Conservation (phyloP, 768 basidiomycete species). For the Tricholoma saponaceum region DNA sequence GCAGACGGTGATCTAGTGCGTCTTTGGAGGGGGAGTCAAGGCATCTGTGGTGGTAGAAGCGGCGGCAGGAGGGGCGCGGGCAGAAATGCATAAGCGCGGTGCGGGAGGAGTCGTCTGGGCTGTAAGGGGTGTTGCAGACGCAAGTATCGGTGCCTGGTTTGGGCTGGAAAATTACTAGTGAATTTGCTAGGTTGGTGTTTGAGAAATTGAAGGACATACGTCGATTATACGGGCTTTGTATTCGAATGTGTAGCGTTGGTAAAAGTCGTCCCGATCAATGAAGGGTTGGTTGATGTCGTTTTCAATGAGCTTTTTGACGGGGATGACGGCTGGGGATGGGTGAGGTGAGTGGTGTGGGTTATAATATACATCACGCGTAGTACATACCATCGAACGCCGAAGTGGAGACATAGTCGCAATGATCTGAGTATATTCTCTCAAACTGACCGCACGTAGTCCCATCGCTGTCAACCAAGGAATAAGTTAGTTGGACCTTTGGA, state of each 20-base stretch:
- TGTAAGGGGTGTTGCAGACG: slow-evolving; percentile 43
- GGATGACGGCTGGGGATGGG: slow-evolving; percentile 27
- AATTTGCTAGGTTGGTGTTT: background rate
- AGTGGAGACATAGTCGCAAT: slow-evolving; percentile 42
- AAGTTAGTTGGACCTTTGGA: background rate
- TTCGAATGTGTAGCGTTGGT: slow-evolving; percentile 41
- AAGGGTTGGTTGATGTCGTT: slow-evolving; percentile 28
- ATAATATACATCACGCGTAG: background rate
- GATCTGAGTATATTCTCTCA: slow-evolving; percentile 49
- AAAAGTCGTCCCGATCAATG: slow-evolving; percentile 43
- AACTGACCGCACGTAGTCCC: slow-evolving; percentile 33
- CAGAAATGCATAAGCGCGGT: slow-evolving; percentile 49
- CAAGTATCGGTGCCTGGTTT: slow-evolving; percentile 36
- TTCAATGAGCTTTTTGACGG: slow-evolving; percentile 35
- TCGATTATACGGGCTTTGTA: slow-evolving; percentile 26
- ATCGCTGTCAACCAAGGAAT: slow-evolving; percentile 29
- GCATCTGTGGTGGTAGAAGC: slow-evolving; percentile 46
- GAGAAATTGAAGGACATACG: slow-evolving; percentile 21
- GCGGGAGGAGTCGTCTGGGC: slow-evolving; percentile 29
- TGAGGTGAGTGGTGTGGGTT: background rate
- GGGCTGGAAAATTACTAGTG: slow-evolving; percentile 23
- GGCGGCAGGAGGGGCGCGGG: slow-evolving; percentile 44
- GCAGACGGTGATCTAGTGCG: slow-evolving; percentile 10
- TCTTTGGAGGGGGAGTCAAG: slow-evolving; percentile 28
- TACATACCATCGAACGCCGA: slow-evolving; percentile 42